Evolutionary conservation across 768 basidiomycete genomes (phyloP).

Genomic region (Plicaturopsis crispa): DNA sequence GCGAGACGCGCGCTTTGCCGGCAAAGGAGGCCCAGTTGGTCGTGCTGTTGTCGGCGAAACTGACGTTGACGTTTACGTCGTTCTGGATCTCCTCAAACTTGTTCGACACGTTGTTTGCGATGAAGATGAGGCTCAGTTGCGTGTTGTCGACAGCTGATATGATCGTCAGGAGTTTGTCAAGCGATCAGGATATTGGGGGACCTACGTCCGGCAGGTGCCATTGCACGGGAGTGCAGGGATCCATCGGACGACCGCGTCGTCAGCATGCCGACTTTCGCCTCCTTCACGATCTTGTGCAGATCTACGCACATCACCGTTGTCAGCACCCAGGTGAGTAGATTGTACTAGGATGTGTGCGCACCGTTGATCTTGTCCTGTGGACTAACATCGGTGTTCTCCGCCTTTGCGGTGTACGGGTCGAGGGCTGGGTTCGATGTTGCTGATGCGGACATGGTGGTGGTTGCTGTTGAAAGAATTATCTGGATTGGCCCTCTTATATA

Average conservation of each 20-base stretch:
- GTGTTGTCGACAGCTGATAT: conserved; percentile 35
- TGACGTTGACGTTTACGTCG: conserved; percentile 74
- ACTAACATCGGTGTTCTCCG: conserved; percentile 48
- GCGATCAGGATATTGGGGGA: not conserved
- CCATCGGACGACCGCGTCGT: conserved; percentile 66
- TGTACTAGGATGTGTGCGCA: conserved; percentile 10
- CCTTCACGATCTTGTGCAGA: conserved; percentile 56
- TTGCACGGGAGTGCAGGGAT: conserved; percentile 71
- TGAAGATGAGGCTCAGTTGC: conserved; percentile 54
- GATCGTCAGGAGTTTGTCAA: not conserved
- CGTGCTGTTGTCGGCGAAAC: conserved; percentile 59
- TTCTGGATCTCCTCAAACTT: conserved; percentile 76
- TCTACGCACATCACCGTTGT: conserved; percentile 25
- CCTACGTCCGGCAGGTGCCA: conserved; percentile 67
- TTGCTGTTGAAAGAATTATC: not conserved
- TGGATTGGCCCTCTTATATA: not conserved
- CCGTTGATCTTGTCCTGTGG: conserved; percentile 64
- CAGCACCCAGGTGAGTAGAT: not conserved
- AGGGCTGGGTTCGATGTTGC: conserved; percentile 29
- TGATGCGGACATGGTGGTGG: conserved; percentile 12
- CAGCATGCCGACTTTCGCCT: conserved; percentile 66
- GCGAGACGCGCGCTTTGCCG: conserved; percentile 60
- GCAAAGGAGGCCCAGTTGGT: conserved; percentile 80
- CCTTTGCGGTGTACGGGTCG: conserved; percentile 67
- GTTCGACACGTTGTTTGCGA: conserved; percentile 65